Percentiles rank a stretch among this genome's conserved stretches.
Conservation (phyloP, 345 rosid species). For the Hypericum androsaemum region DNA sequence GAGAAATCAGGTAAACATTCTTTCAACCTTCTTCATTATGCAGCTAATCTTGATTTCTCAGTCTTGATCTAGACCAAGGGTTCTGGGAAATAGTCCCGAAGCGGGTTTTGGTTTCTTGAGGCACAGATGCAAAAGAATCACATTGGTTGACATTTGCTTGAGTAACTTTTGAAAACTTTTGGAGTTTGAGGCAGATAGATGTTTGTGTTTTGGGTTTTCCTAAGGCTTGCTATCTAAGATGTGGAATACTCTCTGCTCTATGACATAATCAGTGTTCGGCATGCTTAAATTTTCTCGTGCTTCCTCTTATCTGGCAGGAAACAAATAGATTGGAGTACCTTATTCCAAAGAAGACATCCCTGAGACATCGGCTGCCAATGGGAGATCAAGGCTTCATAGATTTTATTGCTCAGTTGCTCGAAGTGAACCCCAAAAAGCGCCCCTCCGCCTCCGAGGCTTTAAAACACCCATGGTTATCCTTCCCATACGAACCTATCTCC, state of each 20-base stretch:
- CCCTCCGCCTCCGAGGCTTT: slow-evolving; percentile 82
- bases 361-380: slow-evolving; percentile 87
- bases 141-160: too few relatives aligned
- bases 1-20: slow-evolving; percentile 62
- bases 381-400: slow-evolving; percentile 96
- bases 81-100: neutral
- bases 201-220: too few relatives aligned
- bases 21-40: neutral
- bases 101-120: too few relatives aligned
- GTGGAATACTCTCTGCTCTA: neutral
- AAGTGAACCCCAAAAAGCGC: slow-evolving; percentile 84
- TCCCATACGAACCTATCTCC: slow-evolving; percentile 93
- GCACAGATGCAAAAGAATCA: too few relatives aligned
- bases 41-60: neutral
- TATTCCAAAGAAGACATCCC: slow-evolving; percentile 80
- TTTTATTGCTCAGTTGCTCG: slow-evolving; percentile 76
- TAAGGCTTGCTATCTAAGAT: neutral
- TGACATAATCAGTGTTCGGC: too few relatives aligned
- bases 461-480: slow-evolving; percentile 87
- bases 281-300: neutral
- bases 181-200: too few relatives aligned
- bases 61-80: neutral
- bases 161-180: too few relatives aligned
- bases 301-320: slow-evolving; percentile 40
- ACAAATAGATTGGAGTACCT: slow-evolving; percentile 73